Conservation (phyloP, 768 basidiomycete genomes). For the Russula compacta region DNA sequence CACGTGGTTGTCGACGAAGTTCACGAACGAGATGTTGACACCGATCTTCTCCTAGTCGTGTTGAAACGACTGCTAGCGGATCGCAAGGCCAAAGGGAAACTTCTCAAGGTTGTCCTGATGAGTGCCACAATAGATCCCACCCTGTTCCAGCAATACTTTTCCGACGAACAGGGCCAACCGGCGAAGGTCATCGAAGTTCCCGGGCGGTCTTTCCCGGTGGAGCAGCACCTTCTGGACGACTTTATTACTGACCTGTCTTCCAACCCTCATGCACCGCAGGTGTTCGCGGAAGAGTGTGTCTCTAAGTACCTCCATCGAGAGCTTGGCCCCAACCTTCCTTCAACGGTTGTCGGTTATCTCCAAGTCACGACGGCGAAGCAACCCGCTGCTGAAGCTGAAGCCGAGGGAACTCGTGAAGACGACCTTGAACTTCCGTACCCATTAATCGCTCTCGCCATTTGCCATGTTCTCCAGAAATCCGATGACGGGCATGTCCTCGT, state of each 20-base stretch:
- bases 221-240: constrained; percentile 73
- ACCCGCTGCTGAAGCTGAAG: background rate
- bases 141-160: constrained; percentile 85
- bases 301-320: constrained; percentile 65
- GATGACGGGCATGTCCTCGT: constrained; percentile 83
- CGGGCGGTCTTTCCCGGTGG: constrained; percentile 88
- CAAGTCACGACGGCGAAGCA: constrained; percentile 11
- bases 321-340: constrained; percentile 32
- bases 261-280: constrained; percentile 43
- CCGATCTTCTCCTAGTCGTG: constrained; percentile 81
- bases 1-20: constrained; percentile 95
- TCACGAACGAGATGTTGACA: constrained; percentile 92
- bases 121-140: constrained; percentile 91
- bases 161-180: constrained; percentile 44
- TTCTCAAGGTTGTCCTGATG: constrained; percentile 87
- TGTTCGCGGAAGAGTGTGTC: constrained; percentile 62
- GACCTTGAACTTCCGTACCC: constrained; percentile 74
- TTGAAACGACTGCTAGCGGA: constrained; percentile 75
- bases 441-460: constrained; percentile 72
- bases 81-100: constrained; percentile 56
- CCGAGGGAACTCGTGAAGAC: constrained; percentile 34
- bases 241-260: constrained; percentile 45
- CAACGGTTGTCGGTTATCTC: constrained; percentile 13
- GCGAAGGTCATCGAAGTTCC: constrained; percentile 74
- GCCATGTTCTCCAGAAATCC: constrained; percentile 64